Evolutionary conservation across 768 basidiomycete genomes (phyloP).

Genomic region (Tephrocybe sp.): DNA sequence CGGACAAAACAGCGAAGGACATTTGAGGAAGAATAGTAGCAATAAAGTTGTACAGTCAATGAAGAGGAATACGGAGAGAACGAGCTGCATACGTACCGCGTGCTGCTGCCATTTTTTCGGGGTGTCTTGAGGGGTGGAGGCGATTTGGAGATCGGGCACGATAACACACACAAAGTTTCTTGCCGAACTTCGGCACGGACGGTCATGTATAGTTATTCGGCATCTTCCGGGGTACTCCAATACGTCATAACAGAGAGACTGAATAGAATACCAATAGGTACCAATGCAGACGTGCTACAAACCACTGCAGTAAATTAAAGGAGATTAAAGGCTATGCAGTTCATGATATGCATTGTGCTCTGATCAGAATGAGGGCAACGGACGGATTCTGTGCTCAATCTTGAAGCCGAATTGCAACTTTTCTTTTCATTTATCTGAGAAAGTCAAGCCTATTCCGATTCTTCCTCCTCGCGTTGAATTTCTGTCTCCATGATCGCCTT

Average conservation of each 20-base stretch:
- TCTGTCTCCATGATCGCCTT: conserved; percentile 75
- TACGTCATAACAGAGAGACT: no score
- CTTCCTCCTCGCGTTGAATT: conserved; percentile 32
- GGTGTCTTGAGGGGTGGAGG: conserved; percentile 25
- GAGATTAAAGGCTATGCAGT: no score
- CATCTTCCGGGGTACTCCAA: no score
- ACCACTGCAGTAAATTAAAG: no score
- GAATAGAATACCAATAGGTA: no score
- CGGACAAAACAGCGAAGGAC: not conserved
- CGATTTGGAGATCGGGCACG: conserved; percentile 14
- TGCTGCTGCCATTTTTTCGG: conserved; percentile 32
- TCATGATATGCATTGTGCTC: no score
- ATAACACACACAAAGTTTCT: conserved; percentile 24
- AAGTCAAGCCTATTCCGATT: conserved; percentile 1
- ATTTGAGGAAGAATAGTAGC: conserved; percentile 2
- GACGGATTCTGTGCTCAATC: no score
- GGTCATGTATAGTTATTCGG: conserved; percentile 28
- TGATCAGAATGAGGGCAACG: no score
- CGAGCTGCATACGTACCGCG: conserved; percentile 24
- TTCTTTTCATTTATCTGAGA: not conserved
- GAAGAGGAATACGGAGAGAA: conserved; percentile 4
- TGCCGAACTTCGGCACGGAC: conserved; percentile 22
- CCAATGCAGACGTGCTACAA: no score
- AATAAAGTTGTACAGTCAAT: not conserved
- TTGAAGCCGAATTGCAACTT: not conserved